These are phyloP conservation scores for Urochloa ruziziensis DNA, from an alignment of 176 grass and related monocot species.

Conservation along the genomic window DNA sequence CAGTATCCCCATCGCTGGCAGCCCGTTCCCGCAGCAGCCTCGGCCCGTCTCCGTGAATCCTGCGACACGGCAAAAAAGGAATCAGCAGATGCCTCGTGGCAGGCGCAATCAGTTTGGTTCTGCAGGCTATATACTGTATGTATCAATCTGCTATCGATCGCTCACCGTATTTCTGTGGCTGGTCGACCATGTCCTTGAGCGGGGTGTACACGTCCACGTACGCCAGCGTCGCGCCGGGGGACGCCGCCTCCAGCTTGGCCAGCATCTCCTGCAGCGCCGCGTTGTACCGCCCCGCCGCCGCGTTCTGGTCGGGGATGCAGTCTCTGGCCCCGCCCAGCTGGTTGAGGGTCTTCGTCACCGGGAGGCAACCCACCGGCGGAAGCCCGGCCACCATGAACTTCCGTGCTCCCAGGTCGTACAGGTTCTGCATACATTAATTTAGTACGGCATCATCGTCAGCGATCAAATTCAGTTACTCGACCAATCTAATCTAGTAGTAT, in stretches of 20 bases:
- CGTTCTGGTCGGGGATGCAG: conserved; percentile 34
- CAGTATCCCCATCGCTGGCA: conserved; percentile 43
- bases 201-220: conserved; percentile 51
- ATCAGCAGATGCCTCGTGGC: too few species aligned
- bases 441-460: neutral
- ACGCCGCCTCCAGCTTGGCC: conserved; percentile 1
- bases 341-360: conserved; percentile 28
- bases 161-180: conserved; percentile 55
- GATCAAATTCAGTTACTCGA: neutral
- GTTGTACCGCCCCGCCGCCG: conserved; percentile 38
- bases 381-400: conserved; percentile 48
- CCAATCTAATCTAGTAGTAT: neutral
- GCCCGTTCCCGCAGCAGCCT: conserved; percentile 47
- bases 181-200: conserved; percentile 42
- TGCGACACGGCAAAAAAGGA: neutral
- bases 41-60: conserved; percentile 34
- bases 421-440: conserved; percentile 23
- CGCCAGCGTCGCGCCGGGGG: conserved; percentile 3
- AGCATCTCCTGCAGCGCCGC: conserved; percentile 32
- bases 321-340: neutral
- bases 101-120: neutral
- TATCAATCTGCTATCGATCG: neutral
- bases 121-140: too few species aligned
- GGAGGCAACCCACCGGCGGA: conserved; percentile 63
- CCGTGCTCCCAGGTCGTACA: conserved; percentile 43